Evolutionary conservation across 176 grass and related monocot genomes (phyloP).

Genomic region (Guadua angustifolia): DNA sequence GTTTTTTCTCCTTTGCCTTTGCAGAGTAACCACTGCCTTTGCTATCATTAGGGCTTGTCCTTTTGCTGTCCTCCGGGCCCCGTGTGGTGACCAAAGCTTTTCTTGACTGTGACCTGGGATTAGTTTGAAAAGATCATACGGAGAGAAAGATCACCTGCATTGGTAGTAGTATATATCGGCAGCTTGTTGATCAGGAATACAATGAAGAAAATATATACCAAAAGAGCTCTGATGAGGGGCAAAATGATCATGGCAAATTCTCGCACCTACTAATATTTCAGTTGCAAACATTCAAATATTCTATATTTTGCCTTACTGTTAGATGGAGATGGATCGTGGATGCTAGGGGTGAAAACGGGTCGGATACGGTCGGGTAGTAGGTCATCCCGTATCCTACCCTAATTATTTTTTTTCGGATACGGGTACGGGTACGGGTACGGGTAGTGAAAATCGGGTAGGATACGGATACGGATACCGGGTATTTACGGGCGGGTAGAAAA

Average conservation of each 20-base stretch:
- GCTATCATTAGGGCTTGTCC: constrained; percentile 71
- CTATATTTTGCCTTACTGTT: not conserved
- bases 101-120: constrained; percentile 63
- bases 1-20: constrained; percentile 42
- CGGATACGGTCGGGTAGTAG: too few species aligned
- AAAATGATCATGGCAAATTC: not conserved
- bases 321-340: not conserved
- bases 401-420: too few species aligned
- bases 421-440: too few species aligned
- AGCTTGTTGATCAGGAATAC: not conserved
- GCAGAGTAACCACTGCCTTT: constrained; percentile 61
- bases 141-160: too few species aligned
- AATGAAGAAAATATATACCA: not conserved
- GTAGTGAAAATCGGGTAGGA: too few species aligned
- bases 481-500: too few species aligned
- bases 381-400: too few species aligned
- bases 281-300: not conserved
- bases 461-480: too few species aligned
- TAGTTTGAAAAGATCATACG: constrained; percentile 34
- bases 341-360: too few species aligned
- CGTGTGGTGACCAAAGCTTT: constrained; percentile 46
- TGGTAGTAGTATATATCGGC: too few species aligned
- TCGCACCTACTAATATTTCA: not conserved
- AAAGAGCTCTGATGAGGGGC: not conserved
- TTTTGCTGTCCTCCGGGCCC: constrained; percentile 60